Percentiles rank a stretch among this genome's conserved stretches.
phyloP scores from a whole-genome alignment of 1,284 basidiomycete genomes.

The Rhodotorula sp. region DNA sequence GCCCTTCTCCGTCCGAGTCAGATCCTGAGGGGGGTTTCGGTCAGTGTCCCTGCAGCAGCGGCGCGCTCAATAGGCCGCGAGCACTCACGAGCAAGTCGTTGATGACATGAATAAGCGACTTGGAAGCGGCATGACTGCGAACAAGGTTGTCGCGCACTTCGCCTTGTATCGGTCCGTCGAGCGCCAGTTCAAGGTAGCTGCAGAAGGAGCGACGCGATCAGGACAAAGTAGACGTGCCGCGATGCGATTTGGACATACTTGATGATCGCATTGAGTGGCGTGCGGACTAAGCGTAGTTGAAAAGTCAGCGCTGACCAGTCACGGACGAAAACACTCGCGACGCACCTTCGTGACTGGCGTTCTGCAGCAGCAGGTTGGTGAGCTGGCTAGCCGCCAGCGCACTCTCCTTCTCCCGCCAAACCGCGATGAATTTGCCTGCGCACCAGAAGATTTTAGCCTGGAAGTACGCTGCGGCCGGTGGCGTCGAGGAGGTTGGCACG shows the following conservation, averaged over 20 bases:
- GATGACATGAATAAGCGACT: slow-evolving; percentile 66
- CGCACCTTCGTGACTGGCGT: slow-evolving; percentile 79
- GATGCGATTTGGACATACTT: slow-evolving; percentile 50
- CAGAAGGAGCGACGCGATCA: not conserved
- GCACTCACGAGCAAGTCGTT: slow-evolving; percentile 68
- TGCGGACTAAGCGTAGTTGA: slow-evolving; percentile 55
- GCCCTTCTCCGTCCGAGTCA: slow-evolving; percentile 76
- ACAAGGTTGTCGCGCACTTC: slow-evolving; percentile 78
- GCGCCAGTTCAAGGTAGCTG: slow-evolving; percentile 79
- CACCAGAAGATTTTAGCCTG: too few relatives aligned
- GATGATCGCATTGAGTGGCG: slow-evolving; percentile 72
- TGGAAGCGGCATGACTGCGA: slow-evolving; percentile 73
- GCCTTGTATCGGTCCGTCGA: slow-evolving; percentile 71
- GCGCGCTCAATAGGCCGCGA: slow-evolving; percentile 24
- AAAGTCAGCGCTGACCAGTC: not conserved
- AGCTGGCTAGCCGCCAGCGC: slow-evolving; percentile 73
- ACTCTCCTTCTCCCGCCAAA: slow-evolving; percentile 81
- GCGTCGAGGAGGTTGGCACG: slow-evolving; percentile 53
- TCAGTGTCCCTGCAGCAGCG: not conserved
- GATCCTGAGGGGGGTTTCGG: slow-evolving; percentile 54
- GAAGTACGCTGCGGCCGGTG: not conserved
- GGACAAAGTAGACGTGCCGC: not conserved
- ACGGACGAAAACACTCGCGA: slow-evolving; percentile 7
- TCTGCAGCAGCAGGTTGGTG: slow-evolving; percentile 76
- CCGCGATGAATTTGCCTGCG: slow-evolving; percentile 54